Conservation (phyloP, 805 yeast species). For the Myxozyma neglecta region DNA sequence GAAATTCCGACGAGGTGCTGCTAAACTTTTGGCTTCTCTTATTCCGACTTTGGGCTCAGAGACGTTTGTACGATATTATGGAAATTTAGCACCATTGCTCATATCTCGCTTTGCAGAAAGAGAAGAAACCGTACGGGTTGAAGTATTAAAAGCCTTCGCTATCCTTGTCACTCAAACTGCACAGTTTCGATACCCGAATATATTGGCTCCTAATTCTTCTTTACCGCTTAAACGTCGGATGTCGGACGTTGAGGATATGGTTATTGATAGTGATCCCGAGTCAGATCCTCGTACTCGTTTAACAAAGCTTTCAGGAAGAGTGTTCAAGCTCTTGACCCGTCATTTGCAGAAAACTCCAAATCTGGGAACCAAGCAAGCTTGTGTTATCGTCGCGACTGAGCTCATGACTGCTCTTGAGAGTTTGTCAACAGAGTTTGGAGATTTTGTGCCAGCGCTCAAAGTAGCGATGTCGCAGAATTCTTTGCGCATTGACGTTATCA, state of each 20-base stretch:
- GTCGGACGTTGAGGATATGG: conserved; percentile 19
- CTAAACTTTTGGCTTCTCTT: conserved; percentile 46
- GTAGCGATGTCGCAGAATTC: conserved; percentile 12
- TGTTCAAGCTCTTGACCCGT: conserved; percentile 23
- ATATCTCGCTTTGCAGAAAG: conserved; percentile 43
- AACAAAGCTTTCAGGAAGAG: conserved; percentile 14
- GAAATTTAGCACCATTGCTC: conserved; percentile 45
- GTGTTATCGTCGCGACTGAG: conserved; percentile 23
- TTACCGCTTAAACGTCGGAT: conserved; percentile 25
- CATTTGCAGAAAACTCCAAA: conserved; percentile 22
- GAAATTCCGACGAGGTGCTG: conserved; percentile 59
- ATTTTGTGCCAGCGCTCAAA: conserved; percentile 21
- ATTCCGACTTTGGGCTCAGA: conserved; percentile 37
- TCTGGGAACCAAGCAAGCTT: conserved; percentile 26
- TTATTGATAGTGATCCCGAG: conserved; percentile 4
- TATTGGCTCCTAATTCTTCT: neutral
- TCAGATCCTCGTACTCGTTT: conserved; percentile 19
- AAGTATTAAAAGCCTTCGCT: conserved; percentile 49
- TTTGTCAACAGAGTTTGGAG: conserved; percentile 13
- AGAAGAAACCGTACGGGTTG: conserved; percentile 51
- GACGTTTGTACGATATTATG: conserved; percentile 27
- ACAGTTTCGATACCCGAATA: conserved; percentile 11
- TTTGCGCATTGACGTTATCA: conserved; percentile 15
- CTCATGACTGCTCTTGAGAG: conserved; percentile 7
- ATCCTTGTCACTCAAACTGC: conserved; percentile 39